Conservation (phyloP, 2,329 filamentous ascomycete genomes). For the Talaromyces marneffei region DNA sequence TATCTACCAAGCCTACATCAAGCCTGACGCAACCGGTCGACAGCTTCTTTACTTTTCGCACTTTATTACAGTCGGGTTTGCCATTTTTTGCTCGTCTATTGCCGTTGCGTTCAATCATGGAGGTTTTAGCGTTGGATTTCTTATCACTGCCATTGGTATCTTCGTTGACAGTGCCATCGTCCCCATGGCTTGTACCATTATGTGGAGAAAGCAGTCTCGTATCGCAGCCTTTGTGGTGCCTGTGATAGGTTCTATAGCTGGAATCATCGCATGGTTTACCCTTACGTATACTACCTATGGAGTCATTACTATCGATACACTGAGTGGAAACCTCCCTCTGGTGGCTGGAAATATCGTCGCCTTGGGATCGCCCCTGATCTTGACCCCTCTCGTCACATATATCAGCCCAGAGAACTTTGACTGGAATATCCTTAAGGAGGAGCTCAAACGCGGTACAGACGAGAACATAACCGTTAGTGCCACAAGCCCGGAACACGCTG, state of each 20-base stretch:
- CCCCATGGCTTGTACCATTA: conserved; percentile 41
- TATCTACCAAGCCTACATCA: conserved; percentile 48
- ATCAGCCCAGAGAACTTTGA: neutral
- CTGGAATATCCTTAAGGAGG: neutral
- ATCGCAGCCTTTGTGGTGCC: conserved; percentile 38
- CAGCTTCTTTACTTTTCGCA: conserved; percentile 43
- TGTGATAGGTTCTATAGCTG: conserved; percentile 39
- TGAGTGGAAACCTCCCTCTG: neutral
- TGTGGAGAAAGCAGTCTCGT: conserved; percentile 44
- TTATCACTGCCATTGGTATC: conserved; percentile 39
- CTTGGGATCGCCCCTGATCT: neutral
- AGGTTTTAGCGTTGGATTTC: conserved; percentile 47
- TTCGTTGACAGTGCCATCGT: conserved; percentile 42
- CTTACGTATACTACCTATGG: conserved; percentile 38
- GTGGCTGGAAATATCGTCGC: neutral
- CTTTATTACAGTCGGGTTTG: conserved; percentile 44
- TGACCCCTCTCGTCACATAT: neutral
- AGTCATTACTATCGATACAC: conserved; percentile 30
- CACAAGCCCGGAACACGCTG: neutral
- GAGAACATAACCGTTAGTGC: neutral
- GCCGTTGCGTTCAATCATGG: conserved; percentile 46
- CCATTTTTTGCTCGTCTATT: conserved; percentile 45
- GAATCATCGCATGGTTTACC: conserved; percentile 42
- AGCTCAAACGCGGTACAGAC: neutral
- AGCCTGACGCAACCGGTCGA: conserved; percentile 41